Evolutionary conservation across 2,329 filamentous ascomycete species (phyloP), one percentile per base, ranked within the genome.

Genomic region (Alternaria alternata): DNA sequence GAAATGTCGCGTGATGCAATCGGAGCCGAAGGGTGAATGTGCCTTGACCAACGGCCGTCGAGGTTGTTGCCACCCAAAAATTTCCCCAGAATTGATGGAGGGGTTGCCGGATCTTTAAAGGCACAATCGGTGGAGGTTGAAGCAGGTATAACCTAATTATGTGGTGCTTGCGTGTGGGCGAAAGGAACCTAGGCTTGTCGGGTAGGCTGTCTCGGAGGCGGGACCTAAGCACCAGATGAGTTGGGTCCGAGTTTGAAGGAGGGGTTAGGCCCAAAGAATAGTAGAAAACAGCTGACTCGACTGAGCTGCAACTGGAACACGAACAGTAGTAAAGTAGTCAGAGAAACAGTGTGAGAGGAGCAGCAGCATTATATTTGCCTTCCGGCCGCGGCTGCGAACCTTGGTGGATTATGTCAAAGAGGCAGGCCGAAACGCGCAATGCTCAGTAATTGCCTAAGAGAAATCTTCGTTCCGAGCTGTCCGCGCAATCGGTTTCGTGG

Each of bases 131-230:
- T 14, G 43, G 36, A 42, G 39, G 18, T 18, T 38, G 39, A 12
- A 34, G 36, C 38, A 56, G 32, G 28, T 0, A 46, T 38, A n/a
- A 16, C 14, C 26, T 28, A 30, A 52, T 54, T 54, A 44, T 32
- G 49, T 42, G 28, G 41, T 49, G 16, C 46, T 58, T 49, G 63
- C 46, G 51, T 51, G 46, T 64, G 65, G 63, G 60, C 63, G 59
- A 63, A 65, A 54, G 57, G 57, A 65, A 54, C 43, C 54, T 52
- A 58, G 63, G 54, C 61, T 60, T 38, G 57, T 57, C 54, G 36
- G 52, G 61, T 57, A 54, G 54, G 59, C 52, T 41, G 59, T 59
- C 55, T 60, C 52, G 54, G 60, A 51, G 47, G 51, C 48, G 57
- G 61, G 54, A 49, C 53, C 54, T 56, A 60, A 34, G 39, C 47